Conservation (phyloP, 495 filamentous ascomycete genomes). For the Penicillium taxi region DNA sequence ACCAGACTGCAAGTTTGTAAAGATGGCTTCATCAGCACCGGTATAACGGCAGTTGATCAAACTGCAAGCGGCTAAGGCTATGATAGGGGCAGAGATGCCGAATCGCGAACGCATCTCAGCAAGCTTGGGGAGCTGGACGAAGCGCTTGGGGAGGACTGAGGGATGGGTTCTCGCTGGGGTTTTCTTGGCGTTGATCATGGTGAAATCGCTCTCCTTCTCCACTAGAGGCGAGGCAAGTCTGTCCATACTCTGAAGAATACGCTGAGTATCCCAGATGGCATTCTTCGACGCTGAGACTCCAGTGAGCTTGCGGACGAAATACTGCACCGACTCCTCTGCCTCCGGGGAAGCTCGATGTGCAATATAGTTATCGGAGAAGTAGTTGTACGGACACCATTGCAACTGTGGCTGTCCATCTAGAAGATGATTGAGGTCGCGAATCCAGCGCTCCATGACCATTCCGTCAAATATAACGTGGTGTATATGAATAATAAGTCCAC, state of each 20-base stretch:
- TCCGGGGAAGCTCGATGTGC: too few relatives aligned
- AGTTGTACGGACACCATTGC: background rate
- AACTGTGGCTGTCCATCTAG: background rate
- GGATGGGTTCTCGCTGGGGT: too few relatives aligned
- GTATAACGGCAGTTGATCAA: slow-evolving; percentile 6
- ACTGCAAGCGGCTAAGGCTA: slow-evolving; percentile 6
- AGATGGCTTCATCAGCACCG: slow-evolving; percentile 4
- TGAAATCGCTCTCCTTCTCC: too few relatives aligned
- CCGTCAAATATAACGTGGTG: slow-evolving; percentile 8
- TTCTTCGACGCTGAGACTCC: too few relatives aligned
- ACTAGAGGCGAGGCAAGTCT: too few relatives aligned
- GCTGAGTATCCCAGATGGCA: too few relatives aligned
- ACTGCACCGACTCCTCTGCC: too few relatives aligned
- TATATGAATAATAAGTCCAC: slow-evolving; percentile 4
- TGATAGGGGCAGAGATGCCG: slow-evolving; percentile 3
- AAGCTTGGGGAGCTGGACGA: background rate
- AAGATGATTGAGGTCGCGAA: background rate
- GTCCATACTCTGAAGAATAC: too few relatives aligned
- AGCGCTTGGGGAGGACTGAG: background rate
- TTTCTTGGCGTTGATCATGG: too few relatives aligned
- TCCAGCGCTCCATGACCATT: slow-evolving; percentile 1
- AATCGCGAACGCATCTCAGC: slow-evolving; percentile 1
- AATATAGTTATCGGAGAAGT: too few relatives aligned
- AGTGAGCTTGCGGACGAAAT: too few relatives aligned
- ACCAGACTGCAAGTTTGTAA: slow-evolving; percentile 3